A percentile compares a stretch with the other conserved stretches of the same genome.
These are phyloP conservation scores for Fragaria vesca DNA, from an alignment of 306 rosid species.

Conservation along the genomic window DNA sequence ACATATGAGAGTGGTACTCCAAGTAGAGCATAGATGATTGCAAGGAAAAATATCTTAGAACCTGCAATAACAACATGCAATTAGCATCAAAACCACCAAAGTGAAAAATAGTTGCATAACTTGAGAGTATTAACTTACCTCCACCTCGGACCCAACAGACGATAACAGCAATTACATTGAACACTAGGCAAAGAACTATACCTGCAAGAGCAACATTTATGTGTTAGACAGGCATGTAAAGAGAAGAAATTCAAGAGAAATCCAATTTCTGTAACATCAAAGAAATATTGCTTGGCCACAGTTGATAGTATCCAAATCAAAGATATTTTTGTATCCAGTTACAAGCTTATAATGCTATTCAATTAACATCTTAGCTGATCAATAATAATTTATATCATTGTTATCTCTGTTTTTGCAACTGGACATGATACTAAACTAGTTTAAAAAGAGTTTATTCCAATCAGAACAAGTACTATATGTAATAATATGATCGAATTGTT, in stretches of 20 bases:
- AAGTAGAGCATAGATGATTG: slow-evolving; percentile 81
- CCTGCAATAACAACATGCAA: slow-evolving; percentile 54
- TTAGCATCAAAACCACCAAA: slow-evolving; percentile 20
- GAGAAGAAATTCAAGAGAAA: neutral
- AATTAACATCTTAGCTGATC: neutral
- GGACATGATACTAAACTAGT: neutral
- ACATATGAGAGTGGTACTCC: slow-evolving; percentile 92
- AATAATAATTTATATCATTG: neutral
- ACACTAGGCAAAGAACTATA: slow-evolving; percentile 80
- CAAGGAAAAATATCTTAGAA: slow-evolving; percentile 89
- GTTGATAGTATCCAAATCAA: neutral
- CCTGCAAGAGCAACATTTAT: slow-evolving; percentile 51
- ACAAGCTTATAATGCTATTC: neutral
- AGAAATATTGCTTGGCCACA: neutral
- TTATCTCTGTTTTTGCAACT: neutral
- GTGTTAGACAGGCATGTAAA: neutral
- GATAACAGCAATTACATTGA: slow-evolving; percentile 73
- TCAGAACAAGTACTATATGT: neutral
- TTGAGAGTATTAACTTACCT: slow-evolving; percentile 46
- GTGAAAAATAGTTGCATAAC: neutral
- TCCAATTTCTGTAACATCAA: neutral
- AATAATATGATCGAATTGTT: neutral
- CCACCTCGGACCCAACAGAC: slow-evolving; percentile 94
- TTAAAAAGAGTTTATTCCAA: neutral
- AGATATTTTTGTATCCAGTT: neutral